Percentiles rank a stretch among this genome's conserved stretches.
These are phyloP conservation scores for Paraglomus occultum DNA, from an alignment of 192 early-diverging fungal genomes.

Conservation along the genomic window DNA sequence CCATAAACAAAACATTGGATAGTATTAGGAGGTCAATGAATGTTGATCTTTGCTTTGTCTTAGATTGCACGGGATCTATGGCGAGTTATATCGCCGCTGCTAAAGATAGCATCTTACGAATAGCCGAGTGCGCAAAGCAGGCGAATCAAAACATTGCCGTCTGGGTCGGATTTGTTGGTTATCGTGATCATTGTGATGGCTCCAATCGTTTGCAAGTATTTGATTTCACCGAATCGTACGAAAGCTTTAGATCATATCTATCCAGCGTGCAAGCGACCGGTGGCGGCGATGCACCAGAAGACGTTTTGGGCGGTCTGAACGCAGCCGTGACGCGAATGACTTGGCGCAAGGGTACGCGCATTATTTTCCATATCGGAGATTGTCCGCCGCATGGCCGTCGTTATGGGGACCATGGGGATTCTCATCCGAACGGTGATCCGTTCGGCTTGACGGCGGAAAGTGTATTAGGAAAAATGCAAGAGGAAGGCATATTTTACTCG, in stretches of 20 bases:
- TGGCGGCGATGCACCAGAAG: conserved; percentile 24
- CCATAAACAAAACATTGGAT: not conserved
- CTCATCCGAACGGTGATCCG: conserved; percentile 18
- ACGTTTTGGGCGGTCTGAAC: conserved; percentile 26
- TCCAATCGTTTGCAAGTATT: not conserved
- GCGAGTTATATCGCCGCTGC: not conserved
- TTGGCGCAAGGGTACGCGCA: conserved; percentile 1
- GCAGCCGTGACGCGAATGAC: not conserved
- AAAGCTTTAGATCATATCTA: not conserved
- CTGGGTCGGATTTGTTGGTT: conserved; percentile 24
- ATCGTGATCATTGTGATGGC: conserved; percentile 11
- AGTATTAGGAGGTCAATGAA: not conserved
- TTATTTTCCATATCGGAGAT: conserved; percentile 23
- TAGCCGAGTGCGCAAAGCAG: no score
- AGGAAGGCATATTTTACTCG: conserved; percentile 7
- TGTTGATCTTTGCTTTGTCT: conserved; percentile 18
- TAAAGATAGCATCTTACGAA: conserved; percentile 20
- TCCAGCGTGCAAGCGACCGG: not conserved
- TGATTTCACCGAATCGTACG: conserved; percentile 3
- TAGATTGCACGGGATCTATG: conserved; percentile 26
- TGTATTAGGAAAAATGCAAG: conserved; percentile 4
- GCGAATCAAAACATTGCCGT: no score
- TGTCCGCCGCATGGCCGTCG: conserved; percentile 21
- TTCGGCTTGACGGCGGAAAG: conserved; percentile 20
- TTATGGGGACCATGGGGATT: not conserved